Conservation (phyloP, 2,329 filamentous ascomycete genomes). For the Trichoderma harzianum region DNA sequence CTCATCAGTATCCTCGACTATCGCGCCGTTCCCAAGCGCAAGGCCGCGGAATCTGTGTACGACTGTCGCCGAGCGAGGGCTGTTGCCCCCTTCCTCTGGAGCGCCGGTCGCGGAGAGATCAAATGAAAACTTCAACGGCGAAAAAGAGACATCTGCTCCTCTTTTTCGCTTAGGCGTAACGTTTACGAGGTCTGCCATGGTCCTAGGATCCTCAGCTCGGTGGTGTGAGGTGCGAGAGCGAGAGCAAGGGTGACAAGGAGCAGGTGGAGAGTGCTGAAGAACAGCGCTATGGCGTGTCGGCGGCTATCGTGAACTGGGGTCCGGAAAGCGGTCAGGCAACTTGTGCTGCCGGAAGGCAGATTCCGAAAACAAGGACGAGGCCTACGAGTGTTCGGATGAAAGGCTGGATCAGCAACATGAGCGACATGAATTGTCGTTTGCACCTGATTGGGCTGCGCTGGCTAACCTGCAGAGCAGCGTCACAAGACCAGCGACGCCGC, state of each 20-base stretch:
- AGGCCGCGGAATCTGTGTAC: conserved; percentile 52
- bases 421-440: background rate
- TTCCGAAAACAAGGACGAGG: background rate
- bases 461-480: background rate
- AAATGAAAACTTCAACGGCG: conserved; percentile 47
- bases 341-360: background rate
- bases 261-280: background rate
- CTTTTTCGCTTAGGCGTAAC: conserved; percentile 48
- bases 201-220: background rate
- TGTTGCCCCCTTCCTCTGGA: conserved; percentile 47
- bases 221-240: background rate
- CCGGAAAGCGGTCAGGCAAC: conserved; percentile 12
- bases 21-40: conserved; percentile 46
- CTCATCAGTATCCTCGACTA: conserved; percentile 27
- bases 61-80: conserved; percentile 48
- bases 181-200: conserved; percentile 22
- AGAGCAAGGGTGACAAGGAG: background rate
- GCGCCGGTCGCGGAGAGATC: conserved; percentile 32
- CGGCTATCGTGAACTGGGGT: background rate
- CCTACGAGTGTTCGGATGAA: background rate
- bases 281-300: background rate
- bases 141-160: conserved; percentile 33
- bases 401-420: background rate
- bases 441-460: background rate
- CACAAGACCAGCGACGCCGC: conserved; percentile 12